Base-by-base conservation (phyloP, 306 rosid genomes). In the Malus sylvestris region DNA sequence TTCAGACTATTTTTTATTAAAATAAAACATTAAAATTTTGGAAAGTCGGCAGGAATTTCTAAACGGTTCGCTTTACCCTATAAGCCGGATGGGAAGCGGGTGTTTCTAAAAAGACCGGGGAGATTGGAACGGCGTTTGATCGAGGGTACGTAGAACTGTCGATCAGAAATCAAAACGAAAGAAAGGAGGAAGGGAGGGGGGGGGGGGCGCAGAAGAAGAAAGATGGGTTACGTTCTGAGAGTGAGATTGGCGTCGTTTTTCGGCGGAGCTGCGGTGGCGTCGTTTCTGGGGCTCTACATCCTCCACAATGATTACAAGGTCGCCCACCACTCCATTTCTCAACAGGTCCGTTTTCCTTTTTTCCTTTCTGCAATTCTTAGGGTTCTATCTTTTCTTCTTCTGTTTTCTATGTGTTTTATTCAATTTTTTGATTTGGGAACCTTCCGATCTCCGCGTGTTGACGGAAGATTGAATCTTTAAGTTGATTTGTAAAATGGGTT, bases 201-300 rank as follows among this genome's bases (percentile, higher is more conserved):
- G 25, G 11, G 13, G 63, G n/a, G 16, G 44, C 23, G 23, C 23
- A 49, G 78, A 23, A 64, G 58, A 74, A 63, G 75, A 92, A 76
- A 59, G 76, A 95, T 95, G 98, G 98, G 98, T 71, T 95, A 88
- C 78, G 87, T 95, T 53, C 80, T 90, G 74, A 78, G 98, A 66
- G 98, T 90, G 72, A 84, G 97, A 87, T 79, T 93, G 81, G 97
- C 97, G 6, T 89, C 97, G 35, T 92, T 92, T 85, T 92, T 92
- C 80, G 73, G 88, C 10, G 97, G 99, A 4, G 97, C 96, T 30
- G 97, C 99, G 42, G 81, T 81, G 81, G 92, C 97, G 70, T 90
- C 98, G 79, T 85, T 87, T 75, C 73, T 79, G 7, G 96, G 97
- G 64, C 82, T 95, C 70, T 95, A 81, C 76, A 73, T 89, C 75